Conservation (phyloP, 257 asterid species). For the Fraxinus americana region DNA sequence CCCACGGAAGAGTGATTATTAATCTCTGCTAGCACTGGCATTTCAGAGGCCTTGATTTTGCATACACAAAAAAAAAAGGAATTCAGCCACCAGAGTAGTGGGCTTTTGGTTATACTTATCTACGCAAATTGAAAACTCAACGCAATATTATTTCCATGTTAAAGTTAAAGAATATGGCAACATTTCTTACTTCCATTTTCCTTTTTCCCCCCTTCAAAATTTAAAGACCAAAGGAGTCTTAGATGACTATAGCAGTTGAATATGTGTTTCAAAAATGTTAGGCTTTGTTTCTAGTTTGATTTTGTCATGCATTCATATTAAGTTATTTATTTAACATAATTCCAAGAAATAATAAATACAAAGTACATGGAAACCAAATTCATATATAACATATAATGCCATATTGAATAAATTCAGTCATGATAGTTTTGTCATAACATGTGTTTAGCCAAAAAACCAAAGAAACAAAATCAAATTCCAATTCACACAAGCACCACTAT, state of each 20-base stretch:
- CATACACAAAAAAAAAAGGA: neutral
- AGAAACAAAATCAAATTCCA: slow-evolving; percentile 20
- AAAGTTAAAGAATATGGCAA: neutral
- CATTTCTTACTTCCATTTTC: neutral
- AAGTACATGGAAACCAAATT: neutral
- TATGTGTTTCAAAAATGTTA: neutral
- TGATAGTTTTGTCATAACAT: slow-evolving; percentile 5
- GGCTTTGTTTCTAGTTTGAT: neutral
- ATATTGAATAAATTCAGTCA: neutral
- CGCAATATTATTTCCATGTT: neutral
- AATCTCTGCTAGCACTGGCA: slow-evolving; percentile 5
- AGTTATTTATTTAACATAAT: neutral
- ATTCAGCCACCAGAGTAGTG: neutral
- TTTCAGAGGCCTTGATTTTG: slow-evolving; percentile 16
- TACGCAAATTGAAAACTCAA: neutral
- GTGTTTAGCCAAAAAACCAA: neutral
- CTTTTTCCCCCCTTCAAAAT: neutral
- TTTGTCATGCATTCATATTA: neutral
- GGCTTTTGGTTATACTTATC: neutral
- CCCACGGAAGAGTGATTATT: neutral
- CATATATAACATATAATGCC: neutral
- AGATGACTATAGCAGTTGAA: neutral
- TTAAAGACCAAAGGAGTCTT: neutral
- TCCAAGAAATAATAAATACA: neutral
- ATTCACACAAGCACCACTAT: slow-evolving; percentile 6